Conservation (phyloP, 2,329 filamentous ascomycete species). For the Aspergillus sp. region DNA sequence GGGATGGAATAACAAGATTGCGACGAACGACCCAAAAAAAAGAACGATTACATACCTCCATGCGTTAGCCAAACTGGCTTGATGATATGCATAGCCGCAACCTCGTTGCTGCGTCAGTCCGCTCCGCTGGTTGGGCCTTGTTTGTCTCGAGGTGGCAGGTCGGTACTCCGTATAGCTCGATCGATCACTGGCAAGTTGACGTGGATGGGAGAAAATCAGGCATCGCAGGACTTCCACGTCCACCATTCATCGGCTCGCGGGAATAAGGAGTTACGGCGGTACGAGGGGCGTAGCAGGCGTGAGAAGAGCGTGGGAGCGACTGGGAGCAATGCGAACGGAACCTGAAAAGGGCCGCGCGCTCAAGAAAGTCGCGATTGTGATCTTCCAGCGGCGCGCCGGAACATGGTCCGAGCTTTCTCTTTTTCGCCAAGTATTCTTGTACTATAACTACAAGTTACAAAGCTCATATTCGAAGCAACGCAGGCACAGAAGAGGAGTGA, state of each 20-base stretch:
- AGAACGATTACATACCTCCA: conserved; percentile 62
- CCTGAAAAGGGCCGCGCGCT: conserved; percentile 28
- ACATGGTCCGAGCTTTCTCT: conserved; percentile 41
- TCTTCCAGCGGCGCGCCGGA: conserved; percentile 34
- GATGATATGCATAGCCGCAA: conserved; percentile 73
- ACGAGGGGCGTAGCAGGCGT: neutral
- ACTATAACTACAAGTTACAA: neutral
- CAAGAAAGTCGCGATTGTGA: conserved; percentile 45
- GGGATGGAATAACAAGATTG: conserved; percentile 10
- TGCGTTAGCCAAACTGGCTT: conserved; percentile 97
- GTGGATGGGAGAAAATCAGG: conserved; percentile 28
- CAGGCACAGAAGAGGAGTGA: neutral
- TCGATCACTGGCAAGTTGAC: conserved; percentile 26
- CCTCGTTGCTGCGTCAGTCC: conserved; percentile 10
- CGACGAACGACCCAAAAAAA: conserved; percentile 8
- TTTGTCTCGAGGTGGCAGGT: conserved; percentile 7
- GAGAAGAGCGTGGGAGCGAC: conserved; percentile 1
- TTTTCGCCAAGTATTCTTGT: conserved; percentile 12
- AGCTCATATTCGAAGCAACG: neutral
- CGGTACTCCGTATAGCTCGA: neutral
- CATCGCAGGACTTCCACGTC: conserved; percentile 34
- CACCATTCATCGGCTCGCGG: conserved; percentile 19
- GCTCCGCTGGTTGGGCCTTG: conserved; percentile 1
- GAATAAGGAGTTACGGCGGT: neutral
- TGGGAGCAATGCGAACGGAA: conserved; percentile 22